Conservation (phyloP, 176 grass and related monocot species). For the Stipa capillata region DNA sequence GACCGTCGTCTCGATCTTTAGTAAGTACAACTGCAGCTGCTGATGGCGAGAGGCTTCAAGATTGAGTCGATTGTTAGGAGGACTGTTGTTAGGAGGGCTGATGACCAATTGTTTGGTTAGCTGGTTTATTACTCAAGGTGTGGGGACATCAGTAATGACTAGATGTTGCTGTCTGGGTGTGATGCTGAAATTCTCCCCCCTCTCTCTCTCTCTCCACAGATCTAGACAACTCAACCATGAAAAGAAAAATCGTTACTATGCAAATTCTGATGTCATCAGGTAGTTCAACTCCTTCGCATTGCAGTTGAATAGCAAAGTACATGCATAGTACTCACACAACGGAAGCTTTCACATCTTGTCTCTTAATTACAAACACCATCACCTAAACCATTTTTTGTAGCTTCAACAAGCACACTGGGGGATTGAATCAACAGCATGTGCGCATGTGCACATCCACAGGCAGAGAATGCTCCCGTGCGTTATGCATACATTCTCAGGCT, state of each 20-base stretch:
- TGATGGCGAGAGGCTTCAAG: background rate
- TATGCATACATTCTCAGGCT: background rate
- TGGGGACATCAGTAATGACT: background rate
- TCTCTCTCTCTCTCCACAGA: background rate
- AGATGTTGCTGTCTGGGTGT: background rate
- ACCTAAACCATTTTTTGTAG: background rate
- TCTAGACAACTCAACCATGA: background rate
- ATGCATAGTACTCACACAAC: background rate
- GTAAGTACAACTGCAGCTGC: background rate
- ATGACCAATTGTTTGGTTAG: background rate
- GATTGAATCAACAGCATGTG: background rate
- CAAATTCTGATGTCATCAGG: background rate
- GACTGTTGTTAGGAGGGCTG: background rate
- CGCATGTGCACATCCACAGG: conserved; percentile 8
- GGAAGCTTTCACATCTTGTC: background rate
- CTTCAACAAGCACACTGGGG: conserved; percentile 1
- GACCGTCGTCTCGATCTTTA: too few species aligned
- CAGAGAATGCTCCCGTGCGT: background rate
- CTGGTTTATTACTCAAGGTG: too few species aligned
- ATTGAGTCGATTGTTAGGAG: too few species aligned
- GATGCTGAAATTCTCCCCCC: background rate
- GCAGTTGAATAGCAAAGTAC: background rate
- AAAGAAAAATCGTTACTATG: background rate
- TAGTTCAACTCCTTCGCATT: background rate
- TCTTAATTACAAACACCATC: background rate